phyloP scores from a whole-genome alignment of 176 grass and related monocot species.

The Triticum monococcum region DNA sequence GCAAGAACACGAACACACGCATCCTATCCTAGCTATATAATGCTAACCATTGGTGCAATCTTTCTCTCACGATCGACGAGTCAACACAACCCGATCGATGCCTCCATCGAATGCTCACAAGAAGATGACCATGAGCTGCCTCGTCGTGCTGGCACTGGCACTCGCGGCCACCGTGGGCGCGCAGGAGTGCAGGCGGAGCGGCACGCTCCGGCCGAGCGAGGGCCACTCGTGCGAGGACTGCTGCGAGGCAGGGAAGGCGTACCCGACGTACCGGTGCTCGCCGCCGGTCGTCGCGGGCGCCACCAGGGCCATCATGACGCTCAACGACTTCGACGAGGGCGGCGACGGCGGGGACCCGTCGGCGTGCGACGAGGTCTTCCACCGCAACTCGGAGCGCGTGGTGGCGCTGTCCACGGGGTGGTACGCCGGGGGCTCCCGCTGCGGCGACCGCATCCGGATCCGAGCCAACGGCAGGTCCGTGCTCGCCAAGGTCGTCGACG shows the following conservation, averaged over 20 bases:
- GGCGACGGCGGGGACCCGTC: slow-evolving; percentile 6
- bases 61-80: too few species aligned
- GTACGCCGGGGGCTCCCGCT: slow-evolving; percentile 33
- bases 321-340: not conserved
- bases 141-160: slow-evolving; percentile 12
- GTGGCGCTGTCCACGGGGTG: slow-evolving; percentile 64
- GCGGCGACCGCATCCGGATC: slow-evolving; percentile 41
- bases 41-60: too few species aligned
- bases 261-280: slow-evolving; percentile 60
- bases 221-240: slow-evolving; percentile 43
- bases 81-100: too few species aligned
- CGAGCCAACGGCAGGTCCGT: slow-evolving; percentile 41
- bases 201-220: not conserved
- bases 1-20: too few species aligned
- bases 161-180: not conserved
- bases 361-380: slow-evolving; percentile 34
- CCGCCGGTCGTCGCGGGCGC: slow-evolving; percentile 10
- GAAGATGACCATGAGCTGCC: not conserved
- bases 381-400: slow-evolving; percentile 31
- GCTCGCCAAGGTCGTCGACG: slow-evolving; percentile 61
- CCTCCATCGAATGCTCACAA: not conserved
- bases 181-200: slow-evolving; percentile 14
- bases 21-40: too few species aligned
- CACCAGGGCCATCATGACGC: not conserved
- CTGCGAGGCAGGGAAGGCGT: slow-evolving; percentile 43